phyloP scores from a whole-genome alignment of 1,139 yeast genomes.

The Protomyces pachydermus region DNA sequence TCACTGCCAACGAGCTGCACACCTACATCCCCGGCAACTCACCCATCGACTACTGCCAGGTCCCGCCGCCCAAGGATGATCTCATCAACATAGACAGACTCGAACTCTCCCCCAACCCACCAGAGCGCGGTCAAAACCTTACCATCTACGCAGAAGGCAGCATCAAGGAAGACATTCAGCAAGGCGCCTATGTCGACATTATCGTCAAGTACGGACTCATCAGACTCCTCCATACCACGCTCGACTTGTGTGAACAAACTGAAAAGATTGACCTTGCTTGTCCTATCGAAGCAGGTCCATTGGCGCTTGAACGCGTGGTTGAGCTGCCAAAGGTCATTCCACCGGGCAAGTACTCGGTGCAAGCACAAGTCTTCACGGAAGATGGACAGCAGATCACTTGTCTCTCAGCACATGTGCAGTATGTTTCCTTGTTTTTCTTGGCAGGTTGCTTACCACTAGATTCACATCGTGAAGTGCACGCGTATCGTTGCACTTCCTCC shows the following conservation, averaged over 20 bases:
- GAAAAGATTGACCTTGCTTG: slow-evolving; percentile 71
- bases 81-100: slow-evolving; percentile 55
- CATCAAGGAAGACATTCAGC: slow-evolving; percentile 53
- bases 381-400: slow-evolving; percentile 81
- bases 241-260: slow-evolving; percentile 78
- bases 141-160: slow-evolving; percentile 71
- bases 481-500: no score
- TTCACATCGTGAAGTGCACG: neutral
- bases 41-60: slow-evolving; percentile 73
- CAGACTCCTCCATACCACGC: slow-evolving; percentile 74
- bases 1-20: slow-evolving; percentile 1
- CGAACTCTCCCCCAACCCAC: slow-evolving; percentile 76
- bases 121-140: slow-evolving; percentile 70
- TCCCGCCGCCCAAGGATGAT: slow-evolving; percentile 52
- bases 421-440: no score
- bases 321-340: slow-evolving; percentile 92
- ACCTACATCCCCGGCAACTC: slow-evolving; percentile 72
- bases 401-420: slow-evolving; percentile 52
- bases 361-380: slow-evolving; percentile 81
- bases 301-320: slow-evolving; percentile 61
- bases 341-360: slow-evolving; percentile 75
- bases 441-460: neutral
- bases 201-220: slow-evolving; percentile 91
- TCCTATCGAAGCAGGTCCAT: slow-evolving; percentile 68
- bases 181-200: slow-evolving; percentile 89